These are phyloP conservation scores for Fusarium gaditjirri DNA, from an alignment of 2,329 filamentous ascomycete genomes.

Conservation along the genomic window DNA sequence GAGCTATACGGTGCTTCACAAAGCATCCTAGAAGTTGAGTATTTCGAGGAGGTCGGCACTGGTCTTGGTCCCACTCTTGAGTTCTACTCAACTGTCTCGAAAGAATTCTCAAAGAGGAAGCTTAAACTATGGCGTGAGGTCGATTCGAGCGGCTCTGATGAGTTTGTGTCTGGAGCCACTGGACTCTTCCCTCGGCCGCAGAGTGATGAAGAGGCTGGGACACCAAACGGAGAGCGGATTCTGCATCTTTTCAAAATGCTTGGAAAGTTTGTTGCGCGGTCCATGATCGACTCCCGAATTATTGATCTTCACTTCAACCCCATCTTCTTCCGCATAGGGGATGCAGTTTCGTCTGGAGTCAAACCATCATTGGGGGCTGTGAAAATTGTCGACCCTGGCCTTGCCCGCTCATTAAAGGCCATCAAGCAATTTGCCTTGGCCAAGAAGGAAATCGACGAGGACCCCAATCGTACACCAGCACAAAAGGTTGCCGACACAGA, in stretches of 20 bases:
- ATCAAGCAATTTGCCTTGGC: slow-evolving; percentile 87
- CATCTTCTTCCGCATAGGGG: slow-evolving; percentile 95
- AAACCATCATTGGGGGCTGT: slow-evolving; percentile 89
- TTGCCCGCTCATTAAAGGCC: slow-evolving; percentile 85
- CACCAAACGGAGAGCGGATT: slow-evolving; percentile 86
- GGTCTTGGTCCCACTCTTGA: slow-evolving; percentile 95
- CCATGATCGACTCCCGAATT: slow-evolving; percentile 97
- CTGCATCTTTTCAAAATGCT: slow-evolving; percentile 91
- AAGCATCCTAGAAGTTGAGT: slow-evolving; percentile 95
- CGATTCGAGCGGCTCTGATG: slow-evolving; percentile 75
- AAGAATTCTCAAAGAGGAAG: slow-evolving; percentile 97
- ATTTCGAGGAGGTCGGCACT: slow-evolving; percentile 98
- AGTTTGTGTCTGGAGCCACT: slow-evolving; percentile 85
- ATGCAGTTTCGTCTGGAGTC: slow-evolving; percentile 69
- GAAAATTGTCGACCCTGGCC: slow-evolving; percentile 85
- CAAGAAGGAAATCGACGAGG: slow-evolving; percentile 84
- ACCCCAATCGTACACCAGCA: slow-evolving; percentile 70
- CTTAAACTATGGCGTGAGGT: slow-evolving; percentile 96
- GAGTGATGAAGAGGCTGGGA: slow-evolving; percentile 77
- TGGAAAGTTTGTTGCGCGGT: slow-evolving; percentile 96
- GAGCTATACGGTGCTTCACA: slow-evolving; percentile 97
- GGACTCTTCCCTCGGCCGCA: slow-evolving; percentile 94
- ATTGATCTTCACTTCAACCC: slow-evolving; percentile 98
- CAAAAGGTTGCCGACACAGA: slow-evolving; percentile 78
- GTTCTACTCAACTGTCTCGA: slow-evolving; percentile 97